Evolutionary conservation across 2,329 filamentous ascomycete species (phyloP).

Genomic region (Talaromyces sp.): DNA sequence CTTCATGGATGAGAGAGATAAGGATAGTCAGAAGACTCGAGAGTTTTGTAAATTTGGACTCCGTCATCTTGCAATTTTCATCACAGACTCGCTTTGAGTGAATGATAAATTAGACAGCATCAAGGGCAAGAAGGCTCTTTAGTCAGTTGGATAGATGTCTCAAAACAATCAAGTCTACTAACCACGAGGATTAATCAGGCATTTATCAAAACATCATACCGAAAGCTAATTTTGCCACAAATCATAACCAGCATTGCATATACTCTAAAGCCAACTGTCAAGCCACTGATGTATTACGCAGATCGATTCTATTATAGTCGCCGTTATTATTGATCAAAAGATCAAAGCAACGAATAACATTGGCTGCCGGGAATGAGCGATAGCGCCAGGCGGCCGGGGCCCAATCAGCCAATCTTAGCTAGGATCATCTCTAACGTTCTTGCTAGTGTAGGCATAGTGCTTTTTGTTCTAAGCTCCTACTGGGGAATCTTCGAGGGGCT

Average conservation of each 20-base stretch:
- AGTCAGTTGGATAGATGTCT: not conserved
- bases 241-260: not conserved
- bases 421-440: not conserved
- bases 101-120: not conserved
- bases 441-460: not conserved
- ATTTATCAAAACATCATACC: not conserved
- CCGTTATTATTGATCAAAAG: not conserved
- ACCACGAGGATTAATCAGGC: not conserved
- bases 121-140: not conserved
- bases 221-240: not conserved
- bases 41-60: not conserved
- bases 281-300: slow-evolving; percentile 1
- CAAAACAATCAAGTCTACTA: not conserved
- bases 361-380: not conserved
- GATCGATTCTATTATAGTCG: not conserved
- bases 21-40: not conserved
- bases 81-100: not conserved
- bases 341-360: not conserved
- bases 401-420: not conserved
- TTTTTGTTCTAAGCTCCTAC: not conserved
- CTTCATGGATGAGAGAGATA: not conserved
- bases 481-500: not conserved
- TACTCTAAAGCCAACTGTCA: not conserved
- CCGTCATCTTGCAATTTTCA: not conserved
- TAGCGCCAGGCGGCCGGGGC: not conserved